Base-by-base conservation (phyloP, 2,329 filamentous ascomycete species). In the Diaporthe australafricana region DNA sequence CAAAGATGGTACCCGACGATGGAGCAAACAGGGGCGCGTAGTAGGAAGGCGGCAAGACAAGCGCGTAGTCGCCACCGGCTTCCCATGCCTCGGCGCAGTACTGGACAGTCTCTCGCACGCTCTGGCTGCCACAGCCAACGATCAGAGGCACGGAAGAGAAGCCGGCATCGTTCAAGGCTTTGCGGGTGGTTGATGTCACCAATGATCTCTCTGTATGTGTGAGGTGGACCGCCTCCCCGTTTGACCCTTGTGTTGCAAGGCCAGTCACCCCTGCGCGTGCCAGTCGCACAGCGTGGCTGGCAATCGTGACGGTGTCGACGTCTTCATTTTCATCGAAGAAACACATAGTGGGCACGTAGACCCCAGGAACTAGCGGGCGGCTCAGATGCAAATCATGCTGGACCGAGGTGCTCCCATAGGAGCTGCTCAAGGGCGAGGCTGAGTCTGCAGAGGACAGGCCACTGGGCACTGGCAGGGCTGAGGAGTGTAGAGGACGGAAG, bases 171-270 rank as follows among this genome's bases (percentile, higher is more conserved):
- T 94, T 88, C 55, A 95, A 86, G 17, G 92, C 92, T 73, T 88
- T 86, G 50, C 93, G 90, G 1, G 93, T 95, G 42, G 91, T 90
- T 65, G 84, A 84, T 8, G 92, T 95, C 76, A 96, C 89, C 66
- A 89, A 83, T 60, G 88, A 87, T 72, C 93, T 89, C 83, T 96
- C 93, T 30, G 87, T 84, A 76, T 91, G 91, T 53, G 91, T 90
- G 42, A 96, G 87, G 78, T 95, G 93, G 16, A 95, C 93, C 9
- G 94, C 93, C 84, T 96, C 94, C 77, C 93, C 93, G 78, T 96
- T 96, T 78, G 92, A 94, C 57, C 93, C 93, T 80, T 95, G 93
- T 14, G 92, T 93, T 62, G 93, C 92, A 57, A 96, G 86, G 25
- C 93, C 93, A 20, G 91, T 88, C 52, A 95, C 89, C 74, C 93